Base-by-base conservation (phyloP, 768 basidiomycete genomes). In the Boletus reticuloceps region DNA sequence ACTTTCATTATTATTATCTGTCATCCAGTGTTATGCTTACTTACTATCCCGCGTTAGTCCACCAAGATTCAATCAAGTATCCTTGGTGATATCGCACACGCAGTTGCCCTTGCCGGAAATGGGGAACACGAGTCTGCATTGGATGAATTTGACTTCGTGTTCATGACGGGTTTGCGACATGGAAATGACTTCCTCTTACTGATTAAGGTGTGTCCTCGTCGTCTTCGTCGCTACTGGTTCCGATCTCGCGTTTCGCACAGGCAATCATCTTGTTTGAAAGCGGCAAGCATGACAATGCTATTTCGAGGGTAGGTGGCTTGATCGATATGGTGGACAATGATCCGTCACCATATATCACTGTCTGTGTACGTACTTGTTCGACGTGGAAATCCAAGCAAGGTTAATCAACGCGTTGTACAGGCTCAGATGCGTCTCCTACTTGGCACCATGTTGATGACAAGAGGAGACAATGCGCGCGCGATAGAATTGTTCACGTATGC, bases 61-160 rank as follows among this genome's bases (percentile, higher is more conserved):
- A 27, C 51, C 17, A 6, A 58, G 5, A 8, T 43, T 14, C 43
- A 50, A 11, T 34, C 8, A 13, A 54, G 60, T 0, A 38, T 50
- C 2, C 38, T 62, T 4, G 60, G 51, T 36, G 27, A 62, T 43
- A 43, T 62, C 22, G 60, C 60, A 8, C 13, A 31, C 1, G 50
- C 52, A 9, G 34, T 58, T 6, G 50, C 52, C 1, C 17, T 6
- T 0, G 6, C 39, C 10, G 34, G 50, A 0, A 32, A 43, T n/a
- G 56, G 37, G 16, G 39, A 47, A 6, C 16, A 48, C 10, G 44
- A 46, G 19, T 14, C 19, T 1, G 56, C 17, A 8, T n/a, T 50
- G 16, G 17, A 17, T 19, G 27, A 16, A 10, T 58, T 47, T 25
- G 59, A 58, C 36, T 49, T 50, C 36, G 47, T 34, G 8, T 58